Base-by-base conservation (phyloP, 2,329 filamentous ascomycete species). In the Diaporthe humulicola region DNA sequence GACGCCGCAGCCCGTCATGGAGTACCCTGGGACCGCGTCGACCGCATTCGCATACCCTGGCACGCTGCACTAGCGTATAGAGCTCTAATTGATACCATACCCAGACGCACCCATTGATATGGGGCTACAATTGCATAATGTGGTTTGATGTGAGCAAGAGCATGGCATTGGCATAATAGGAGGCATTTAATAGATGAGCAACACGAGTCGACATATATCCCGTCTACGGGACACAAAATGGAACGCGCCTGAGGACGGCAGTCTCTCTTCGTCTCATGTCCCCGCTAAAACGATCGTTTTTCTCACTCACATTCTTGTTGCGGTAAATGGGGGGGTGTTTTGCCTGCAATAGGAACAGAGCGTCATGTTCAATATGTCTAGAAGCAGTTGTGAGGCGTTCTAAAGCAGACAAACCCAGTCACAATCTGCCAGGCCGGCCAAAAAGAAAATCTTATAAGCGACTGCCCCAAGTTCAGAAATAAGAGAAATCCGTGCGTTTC, bases 21-120 rank as follows among this genome's bases (percentile, higher is more conserved):
- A 67, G 17, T 75, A 75, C n/a, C 74, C 74, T 4, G 74, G 74
- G 33, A 75, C 71, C 6, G 56, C 2, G 38, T 17, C 38, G 69
- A 17, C 70, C 10, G 56, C 56, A 15, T 28, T 71, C 9, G 70
- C 56, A 50, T 71, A 52, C 4, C 70, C 70, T 8, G 70, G 70
- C 28, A 61, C 70, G 33, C 14, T 33, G 17, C 30, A n/a, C 56
- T 25, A 9, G 28, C 25, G 17, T 19, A 25, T 28, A 67, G 30
- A 52, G 8, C 3, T 12, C 22, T 6, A 38, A 12, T 52, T 25
- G 22, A 38, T 28, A 36, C 25, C 52, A 50, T 38, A 22, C 22
- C 5, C 19, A 66, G 28, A 17, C 38, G 28, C 14, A 25, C 19
- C 19, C 52, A 22, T 45, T 38, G 42, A 25, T 9, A 4, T 3